Evolutionary conservation across 192 early-diverging fungal genomes (phyloP), one percentile per base, ranked within the genome.

Genomic region (Backusella luteola): DNA sequence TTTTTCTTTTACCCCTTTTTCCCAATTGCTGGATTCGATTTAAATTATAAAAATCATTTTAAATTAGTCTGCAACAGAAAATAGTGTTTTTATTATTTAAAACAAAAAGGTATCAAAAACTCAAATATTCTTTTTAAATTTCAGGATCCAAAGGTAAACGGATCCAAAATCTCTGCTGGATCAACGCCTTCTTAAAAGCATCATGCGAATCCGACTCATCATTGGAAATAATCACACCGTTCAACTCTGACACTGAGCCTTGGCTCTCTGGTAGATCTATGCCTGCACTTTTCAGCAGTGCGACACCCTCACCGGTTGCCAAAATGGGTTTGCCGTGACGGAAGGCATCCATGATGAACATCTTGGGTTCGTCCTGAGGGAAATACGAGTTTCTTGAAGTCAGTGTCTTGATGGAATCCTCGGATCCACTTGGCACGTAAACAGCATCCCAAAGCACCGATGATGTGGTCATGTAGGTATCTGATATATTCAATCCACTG

Each of bases 401-500:
- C 52, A 79, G 38, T 4, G 26, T n/a, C 6, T 69, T 21, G 35
- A 79, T 59, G 26, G n/a, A 23, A 26, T 74, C 69, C 26, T 6
- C 6, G 3, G 74, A 11, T 26, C 77, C 77, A 34, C 67, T 73
- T 32, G 77, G 77, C 14, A 79, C 67, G 56, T 79, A 79, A 6
- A 74, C 77, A 21, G 77, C 73, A 71, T 79, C 77, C 46, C 38
- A 79, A 19, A 79, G 66, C 23, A 74, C 73, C 6, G 77, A 79
- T 17, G 75, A 14, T 12, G 75, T 70, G 17, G 75, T 76, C 41
- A 52, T 56, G 12, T 70, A 76, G 15, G 75, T 76, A 17, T 76
- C 39, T 17, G 46, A 70, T 2, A 76, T 63, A 26, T 56, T 14
- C 34, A 76, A 59, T 1, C 52, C 68, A 26, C 29, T 34, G 0